phyloP scores from a whole-genome alignment of 176 grass and related monocot genomes.

The Lolium perenne region DNA sequence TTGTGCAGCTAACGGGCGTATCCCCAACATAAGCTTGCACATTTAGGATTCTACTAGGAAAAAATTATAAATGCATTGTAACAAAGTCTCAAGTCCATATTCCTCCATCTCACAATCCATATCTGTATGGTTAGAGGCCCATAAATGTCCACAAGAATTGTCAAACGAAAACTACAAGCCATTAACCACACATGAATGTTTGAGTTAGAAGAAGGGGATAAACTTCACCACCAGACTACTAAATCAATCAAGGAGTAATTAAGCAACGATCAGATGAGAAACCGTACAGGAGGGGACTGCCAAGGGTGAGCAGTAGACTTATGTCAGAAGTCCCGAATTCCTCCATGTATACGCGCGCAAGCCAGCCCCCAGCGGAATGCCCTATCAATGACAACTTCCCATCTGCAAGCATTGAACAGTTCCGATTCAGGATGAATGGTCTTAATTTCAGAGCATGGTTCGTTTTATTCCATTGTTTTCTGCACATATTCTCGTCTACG shows the following conservation, averaged over 20 bases:
- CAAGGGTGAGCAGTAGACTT: slow-evolving; percentile 84
- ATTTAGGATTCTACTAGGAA: not conserved
- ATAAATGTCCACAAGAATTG: not conserved
- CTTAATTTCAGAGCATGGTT: not conserved
- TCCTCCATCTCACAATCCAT: not conserved
- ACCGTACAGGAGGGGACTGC: slow-evolving; percentile 82
- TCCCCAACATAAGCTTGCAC: not conserved
- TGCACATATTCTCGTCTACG: not conserved
- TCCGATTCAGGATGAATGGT: not conserved
- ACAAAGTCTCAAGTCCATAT: not conserved
- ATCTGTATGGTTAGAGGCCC: not conserved
- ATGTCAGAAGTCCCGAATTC: slow-evolving; percentile 74
- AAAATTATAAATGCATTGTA: not conserved
- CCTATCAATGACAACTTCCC: slow-evolving; percentile 76
- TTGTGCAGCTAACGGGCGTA: not conserved
- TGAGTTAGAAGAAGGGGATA: not conserved
- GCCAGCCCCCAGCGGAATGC: slow-evolving; percentile 96
- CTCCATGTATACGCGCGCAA: slow-evolving; percentile 76
- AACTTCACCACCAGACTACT: not conserved
- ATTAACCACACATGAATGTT: not conserved
- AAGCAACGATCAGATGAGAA: not conserved
- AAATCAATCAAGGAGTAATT: not conserved
- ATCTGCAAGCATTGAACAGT: slow-evolving; percentile 44
- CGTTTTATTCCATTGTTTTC: too few relatives aligned
- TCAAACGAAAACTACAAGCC: not conserved